Base-by-base conservation (phyloP, 1,139 yeast species). In the Scheffersomyces segobiensis region DNA sequence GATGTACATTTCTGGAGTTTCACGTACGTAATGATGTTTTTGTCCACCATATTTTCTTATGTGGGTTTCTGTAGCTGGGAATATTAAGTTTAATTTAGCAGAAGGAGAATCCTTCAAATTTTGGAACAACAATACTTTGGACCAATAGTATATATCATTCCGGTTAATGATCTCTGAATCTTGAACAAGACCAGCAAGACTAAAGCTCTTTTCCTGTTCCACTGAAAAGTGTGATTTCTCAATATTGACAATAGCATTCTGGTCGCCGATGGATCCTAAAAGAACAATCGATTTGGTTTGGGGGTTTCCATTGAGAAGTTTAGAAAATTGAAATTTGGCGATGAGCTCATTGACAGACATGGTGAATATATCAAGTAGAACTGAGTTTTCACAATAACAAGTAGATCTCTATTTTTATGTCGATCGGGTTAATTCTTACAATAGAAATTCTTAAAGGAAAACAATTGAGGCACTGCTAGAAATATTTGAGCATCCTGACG, bases 71-170 rank as follows among this genome's bases (percentile, higher is more conserved):
- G 97, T 89, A 0, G 99, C 98, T 1, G 99, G 99, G 70, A 85
- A 92, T 20, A 95, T 88, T 60, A 95, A 64, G 65, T 89, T 92
- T 58, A 91, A 69, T 68, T 93, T 93, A 14, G 89, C 88, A 0
- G 87, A 82, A 0, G 97, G 93, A 12, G 66, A 64, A 0, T 64
- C 61, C 0, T 77, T 77, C 26, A 88, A 63, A 53, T 78, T 75
- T 65, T 87, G 91, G 3, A 67, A 65, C 51, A 88, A 64, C 0
- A 81, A 73, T 0, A 85, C 85, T 51, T 83, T 72, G 6, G 92
- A 90, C 98, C 98, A 93, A 62, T 81, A 83, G 68, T 93, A 95
- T 1, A 93, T 87, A 66, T 93, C 98, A 70, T 95, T 95, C 49
- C 77, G 73, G 42, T 91, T 89, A 48, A 89, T 80, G 46, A 81